phyloP scores from a whole-genome alignment of 2,329 filamentous ascomycete species.

The Rhytidhysteron rufulum region DNA sequence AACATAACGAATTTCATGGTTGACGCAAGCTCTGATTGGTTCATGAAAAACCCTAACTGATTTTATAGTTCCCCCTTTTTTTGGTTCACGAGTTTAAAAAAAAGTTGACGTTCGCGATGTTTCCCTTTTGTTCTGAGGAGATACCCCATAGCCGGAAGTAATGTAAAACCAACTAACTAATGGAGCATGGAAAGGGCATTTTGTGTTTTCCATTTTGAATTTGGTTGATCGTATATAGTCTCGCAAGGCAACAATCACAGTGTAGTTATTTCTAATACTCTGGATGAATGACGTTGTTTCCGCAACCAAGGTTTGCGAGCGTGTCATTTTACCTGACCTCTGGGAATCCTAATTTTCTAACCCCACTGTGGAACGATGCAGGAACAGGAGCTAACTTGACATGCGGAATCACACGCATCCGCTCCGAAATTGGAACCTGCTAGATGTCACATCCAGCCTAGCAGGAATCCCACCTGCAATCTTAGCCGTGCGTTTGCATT shows the following conservation, averaged over 20 bases:
- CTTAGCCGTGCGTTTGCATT: not conserved
- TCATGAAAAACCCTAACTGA: constrained; percentile 49
- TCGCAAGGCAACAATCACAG: not conserved
- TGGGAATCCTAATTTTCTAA: not conserved
- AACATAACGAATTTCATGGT: constrained; percentile 78
- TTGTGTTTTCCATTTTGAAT: not conserved
- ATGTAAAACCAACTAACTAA: not conserved
- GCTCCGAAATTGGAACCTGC: not conserved
- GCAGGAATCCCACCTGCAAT: not conserved
- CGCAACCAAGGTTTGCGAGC: not conserved
- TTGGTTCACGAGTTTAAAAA: not conserved
- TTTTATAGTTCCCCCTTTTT: not conserved
- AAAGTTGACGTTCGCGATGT: not conserved
- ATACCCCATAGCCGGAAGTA: not conserved
- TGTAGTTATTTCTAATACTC: not conserved
- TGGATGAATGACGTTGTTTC: not conserved
- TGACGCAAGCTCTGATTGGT: constrained; percentile 70
- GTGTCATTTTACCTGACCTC: not conserved
- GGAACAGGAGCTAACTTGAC: not conserved
- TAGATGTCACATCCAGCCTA: not conserved
- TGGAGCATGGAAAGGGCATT: not conserved
- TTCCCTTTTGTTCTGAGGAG: not conserved
- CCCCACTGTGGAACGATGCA: not conserved
- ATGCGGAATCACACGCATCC: not conserved
- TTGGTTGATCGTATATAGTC: not conserved